Evolutionary conservation across 2,329 filamentous ascomycete genomes (phyloP), one percentile per base, ranked within the genome.

Genomic region (Nemania sp.): DNA sequence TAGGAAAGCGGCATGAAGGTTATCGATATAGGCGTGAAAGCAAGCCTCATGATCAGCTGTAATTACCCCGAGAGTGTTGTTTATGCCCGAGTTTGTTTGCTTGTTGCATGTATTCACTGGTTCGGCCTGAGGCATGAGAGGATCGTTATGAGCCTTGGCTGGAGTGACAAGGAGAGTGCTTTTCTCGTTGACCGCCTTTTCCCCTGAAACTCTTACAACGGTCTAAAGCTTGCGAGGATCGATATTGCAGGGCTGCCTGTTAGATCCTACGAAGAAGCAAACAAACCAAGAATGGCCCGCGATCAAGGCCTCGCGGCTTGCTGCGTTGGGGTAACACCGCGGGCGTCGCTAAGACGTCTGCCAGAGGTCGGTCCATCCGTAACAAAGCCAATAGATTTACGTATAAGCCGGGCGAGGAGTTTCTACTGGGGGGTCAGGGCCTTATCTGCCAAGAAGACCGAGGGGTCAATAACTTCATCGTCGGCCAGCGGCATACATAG

Each of bases 151-250:
- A 47, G 41, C 41, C 52, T 49, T 51, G 41, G 59, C 20, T 24
- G 35, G 57, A 24, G 35, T 24, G n/a, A 58, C 45, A 20, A 62
- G 38, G 57, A 53, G 24, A 60, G 38, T 56, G 41, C 5, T 49
- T 27, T 13, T 26, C 26, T 63, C 43, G 62, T 63, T 70, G 65
- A 70, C 65, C 65, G 68, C 68, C n/a, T 63, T 38, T 70, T 55
- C 22, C 7, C 18, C 53, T 24, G 13, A 43, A 15, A 35, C 35
- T 54, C 61, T 41, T 4, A n/a, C 29, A 22, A 18, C 13, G 15
- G 53, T 22, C 52, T 53, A 45, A n/a, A 45, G 22, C 41, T 68
- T 38, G 51, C 20, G 59, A 66, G 60, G n/a, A 24, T 63, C 26
- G 22, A 54, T 22, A 27, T 35, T 35, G 32, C n/a, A 8, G 18